phyloP scores from a whole-genome alignment of 768 basidiomycete species.

The Chalciporus piperatus region DNA sequence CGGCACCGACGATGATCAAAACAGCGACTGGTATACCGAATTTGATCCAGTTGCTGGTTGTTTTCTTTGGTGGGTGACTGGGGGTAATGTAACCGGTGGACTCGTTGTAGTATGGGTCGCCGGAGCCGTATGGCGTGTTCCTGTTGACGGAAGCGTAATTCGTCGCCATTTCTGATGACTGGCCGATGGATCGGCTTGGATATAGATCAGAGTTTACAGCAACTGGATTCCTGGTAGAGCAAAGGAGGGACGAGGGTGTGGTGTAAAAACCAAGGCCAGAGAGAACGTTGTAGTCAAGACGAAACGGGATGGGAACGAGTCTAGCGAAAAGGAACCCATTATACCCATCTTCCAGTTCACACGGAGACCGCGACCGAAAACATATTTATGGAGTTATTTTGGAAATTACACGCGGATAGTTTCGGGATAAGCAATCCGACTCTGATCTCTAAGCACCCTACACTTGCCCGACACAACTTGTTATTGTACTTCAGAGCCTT shows the following conservation, averaged over 20 bases:
- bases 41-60: slow-evolving; percentile 70
- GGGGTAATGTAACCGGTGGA: slow-evolving; percentile 71
- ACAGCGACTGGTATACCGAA: slow-evolving; percentile 66
- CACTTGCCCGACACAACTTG: too few relatives aligned
- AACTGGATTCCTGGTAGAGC: too few relatives aligned
- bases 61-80: slow-evolving; percentile 43
- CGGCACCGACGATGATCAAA: slow-evolving; percentile 60
- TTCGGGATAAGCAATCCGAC: too few relatives aligned
- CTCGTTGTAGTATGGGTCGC: slow-evolving; percentile 66
- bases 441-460: too few relatives aligned
- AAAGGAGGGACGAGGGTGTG: slow-evolving; percentile 23
- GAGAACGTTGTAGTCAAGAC: neutral
- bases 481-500: too few relatives aligned
- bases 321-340: neutral
- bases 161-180: slow-evolving; percentile 35
- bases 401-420: too few relatives aligned
- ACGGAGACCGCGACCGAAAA: slow-evolving; percentile 4
- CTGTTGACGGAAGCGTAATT: slow-evolving; percentile 36
- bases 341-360: slow-evolving; percentile 6
- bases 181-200: slow-evolving; percentile 15
- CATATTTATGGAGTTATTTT: neutral
- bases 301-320: neutral
- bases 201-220: slow-evolving; percentile 6
- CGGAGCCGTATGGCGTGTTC: slow-evolving; percentile 51
- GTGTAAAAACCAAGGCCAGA: slow-evolving; percentile 9